Percentiles rank a stretch among this genome's conserved stretches.
Evolutionary conservation across 805 yeast species (phyloP).

Genomic region (Myxozyma geophila): DNA sequence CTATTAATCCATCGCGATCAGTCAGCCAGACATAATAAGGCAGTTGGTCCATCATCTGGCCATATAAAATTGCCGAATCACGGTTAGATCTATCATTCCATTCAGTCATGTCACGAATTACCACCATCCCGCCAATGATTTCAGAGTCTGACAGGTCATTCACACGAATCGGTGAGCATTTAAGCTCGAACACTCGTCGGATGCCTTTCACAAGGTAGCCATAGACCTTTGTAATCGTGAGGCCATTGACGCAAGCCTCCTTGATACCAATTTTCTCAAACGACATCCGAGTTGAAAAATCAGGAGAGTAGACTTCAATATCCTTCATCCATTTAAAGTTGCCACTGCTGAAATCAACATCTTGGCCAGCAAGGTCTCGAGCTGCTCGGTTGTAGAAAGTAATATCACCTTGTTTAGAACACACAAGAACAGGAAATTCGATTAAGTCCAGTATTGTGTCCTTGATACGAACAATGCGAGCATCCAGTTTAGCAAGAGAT

Average conservation of each 20-base stretch:
- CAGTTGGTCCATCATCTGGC: constrained; percentile 12
- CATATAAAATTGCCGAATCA: neutral
- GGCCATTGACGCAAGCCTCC: constrained; percentile 4
- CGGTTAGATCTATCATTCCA: constrained; percentile 15
- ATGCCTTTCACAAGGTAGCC: constrained; percentile 9
- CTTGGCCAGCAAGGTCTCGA: neutral
- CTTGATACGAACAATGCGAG: constrained; percentile 6
- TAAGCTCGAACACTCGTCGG: constrained; percentile 4
- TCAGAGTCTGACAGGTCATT: constrained; percentile 5
- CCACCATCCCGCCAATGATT: constrained; percentile 10
- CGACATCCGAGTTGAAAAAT: constrained; percentile 7
- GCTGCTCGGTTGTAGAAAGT: constrained; percentile 7
- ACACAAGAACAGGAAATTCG: constrained; percentile 17
- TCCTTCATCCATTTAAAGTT: constrained; percentile 5
- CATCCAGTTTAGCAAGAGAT: neutral
- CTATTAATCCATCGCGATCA: constrained; percentile 1
- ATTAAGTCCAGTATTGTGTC: constrained; percentile 14
- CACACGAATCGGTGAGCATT: neutral
- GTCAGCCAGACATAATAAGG: constrained; percentile 12
- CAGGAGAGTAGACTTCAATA: constrained; percentile 1
- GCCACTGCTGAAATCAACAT: constrained; percentile 1
- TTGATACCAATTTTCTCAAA: constrained; percentile 2
- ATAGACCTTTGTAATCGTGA: neutral
- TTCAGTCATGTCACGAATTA: constrained; percentile 12
- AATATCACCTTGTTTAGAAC: constrained; percentile 5